Evolutionary conservation across 2,329 filamentous ascomycete genomes (phyloP).

Genomic region (Aspergillus texensis): DNA sequence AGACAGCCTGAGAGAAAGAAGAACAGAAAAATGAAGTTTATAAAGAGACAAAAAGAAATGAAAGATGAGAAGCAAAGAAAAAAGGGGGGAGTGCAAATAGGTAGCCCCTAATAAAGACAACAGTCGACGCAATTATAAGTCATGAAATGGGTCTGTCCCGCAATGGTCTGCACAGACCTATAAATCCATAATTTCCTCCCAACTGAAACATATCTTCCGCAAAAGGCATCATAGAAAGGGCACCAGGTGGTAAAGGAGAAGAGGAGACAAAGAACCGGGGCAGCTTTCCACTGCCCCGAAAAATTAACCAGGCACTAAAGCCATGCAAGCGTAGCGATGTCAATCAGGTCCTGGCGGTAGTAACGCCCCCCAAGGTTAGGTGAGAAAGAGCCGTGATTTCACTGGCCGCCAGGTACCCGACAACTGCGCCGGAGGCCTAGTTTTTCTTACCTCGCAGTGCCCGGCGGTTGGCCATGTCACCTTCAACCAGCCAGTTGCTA

Average conservation of each 20-base stretch:
- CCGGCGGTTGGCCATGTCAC: slow-evolving; percentile 71
- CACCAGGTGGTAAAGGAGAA: slow-evolving; percentile 16
- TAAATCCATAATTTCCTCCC: slow-evolving; percentile 19
- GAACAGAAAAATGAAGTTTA: slow-evolving; percentile 3
- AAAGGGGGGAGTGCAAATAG: background rate
- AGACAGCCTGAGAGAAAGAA: slow-evolving; percentile 15
- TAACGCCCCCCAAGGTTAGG: background rate
- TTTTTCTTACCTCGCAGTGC: slow-evolving; percentile 44
- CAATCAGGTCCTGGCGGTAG: background rate
- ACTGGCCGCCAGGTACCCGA: background rate
- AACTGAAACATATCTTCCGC: slow-evolving; percentile 12
- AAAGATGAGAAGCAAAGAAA: slow-evolving; percentile 5
- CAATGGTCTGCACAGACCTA: slow-evolving; percentile 15
- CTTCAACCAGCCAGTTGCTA: slow-evolving; percentile 87
- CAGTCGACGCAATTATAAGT: slow-evolving; percentile 9
- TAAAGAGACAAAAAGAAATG: slow-evolving; percentile 12
- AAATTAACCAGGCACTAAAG: slow-evolving; percentile 34
- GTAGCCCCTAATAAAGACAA: slow-evolving; percentile 7
- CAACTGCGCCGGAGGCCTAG: slow-evolving; percentile 14
- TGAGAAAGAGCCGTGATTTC: background rate
- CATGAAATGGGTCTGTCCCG: slow-evolving; percentile 13
- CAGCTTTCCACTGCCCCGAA: slow-evolving; percentile 14
- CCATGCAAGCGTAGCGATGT: slow-evolving; percentile 30
- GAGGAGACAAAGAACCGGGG: slow-evolving; percentile 15
- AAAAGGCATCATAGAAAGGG: background rate